phyloP scores from a whole-genome alignment of 2,329 filamentous ascomycete genomes.

The Fusarium protoensiforme region DNA sequence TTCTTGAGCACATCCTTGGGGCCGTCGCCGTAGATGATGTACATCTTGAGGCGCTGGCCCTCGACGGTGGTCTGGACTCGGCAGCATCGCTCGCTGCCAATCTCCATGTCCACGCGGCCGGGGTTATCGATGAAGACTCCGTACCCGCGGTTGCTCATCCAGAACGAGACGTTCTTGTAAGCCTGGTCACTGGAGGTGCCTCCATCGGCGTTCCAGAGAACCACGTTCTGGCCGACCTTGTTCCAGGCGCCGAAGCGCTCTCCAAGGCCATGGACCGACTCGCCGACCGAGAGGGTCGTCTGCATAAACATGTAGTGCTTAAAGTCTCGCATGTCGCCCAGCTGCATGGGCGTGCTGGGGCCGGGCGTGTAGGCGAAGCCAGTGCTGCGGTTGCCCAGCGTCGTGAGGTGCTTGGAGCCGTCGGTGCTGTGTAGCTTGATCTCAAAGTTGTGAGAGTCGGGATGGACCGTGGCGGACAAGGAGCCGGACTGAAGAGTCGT shows the following conservation, averaged over 20 bases:
- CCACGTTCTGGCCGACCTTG: slow-evolving; percentile 77
- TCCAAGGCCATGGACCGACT: slow-evolving; percentile 79
- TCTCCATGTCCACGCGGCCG: slow-evolving; percentile 76
- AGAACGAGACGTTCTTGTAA: slow-evolving; percentile 79
- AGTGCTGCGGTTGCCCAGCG: slow-evolving; percentile 52
- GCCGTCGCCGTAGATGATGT: slow-evolving; percentile 76
- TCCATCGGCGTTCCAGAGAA: slow-evolving; percentile 72
- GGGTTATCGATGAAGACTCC: slow-evolving; percentile 80
- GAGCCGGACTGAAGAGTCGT: slow-evolving; percentile 51
- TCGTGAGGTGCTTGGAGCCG: slow-evolving; percentile 50
- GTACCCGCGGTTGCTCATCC: slow-evolving; percentile 78
- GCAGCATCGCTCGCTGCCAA: slow-evolving; percentile 78
- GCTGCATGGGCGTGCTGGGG: slow-evolving; percentile 49
- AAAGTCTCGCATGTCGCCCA: slow-evolving; percentile 54
- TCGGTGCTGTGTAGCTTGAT: slow-evolving; percentile 53
- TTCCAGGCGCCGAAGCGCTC: slow-evolving; percentile 82
- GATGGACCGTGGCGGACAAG: slow-evolving; percentile 50
- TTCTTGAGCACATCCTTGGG: slow-evolving; percentile 77
- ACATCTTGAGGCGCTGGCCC: slow-evolving; percentile 78
- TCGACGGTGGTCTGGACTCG: slow-evolving; percentile 76
- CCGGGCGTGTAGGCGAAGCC: slow-evolving; percentile 52
- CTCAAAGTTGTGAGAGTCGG: slow-evolving; percentile 51
- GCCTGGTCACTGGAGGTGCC: slow-evolving; percentile 77
- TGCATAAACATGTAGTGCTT: slow-evolving; percentile 68
- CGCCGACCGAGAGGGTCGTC: slow-evolving; percentile 66